These are phyloP conservation scores for Omphalea diandra DNA, from an alignment of 441 rosid genomes.

Conservation along the genomic window DNA sequence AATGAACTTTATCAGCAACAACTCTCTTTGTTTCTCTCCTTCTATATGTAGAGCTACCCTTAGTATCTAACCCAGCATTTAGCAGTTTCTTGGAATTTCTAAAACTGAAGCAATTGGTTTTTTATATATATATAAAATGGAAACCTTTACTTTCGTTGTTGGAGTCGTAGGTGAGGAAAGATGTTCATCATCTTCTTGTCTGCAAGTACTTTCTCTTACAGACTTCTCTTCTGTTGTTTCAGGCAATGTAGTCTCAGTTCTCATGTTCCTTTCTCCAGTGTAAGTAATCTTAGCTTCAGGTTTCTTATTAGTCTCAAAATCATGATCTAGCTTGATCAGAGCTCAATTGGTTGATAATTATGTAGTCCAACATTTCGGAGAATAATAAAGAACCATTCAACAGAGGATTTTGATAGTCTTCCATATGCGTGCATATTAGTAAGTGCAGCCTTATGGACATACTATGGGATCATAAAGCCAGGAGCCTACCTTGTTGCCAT, in stretches of 20 bases:
- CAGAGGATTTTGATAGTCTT: constrained; percentile 70
- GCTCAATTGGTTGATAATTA: not conserved
- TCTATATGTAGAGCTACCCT: not conserved
- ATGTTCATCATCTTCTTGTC: not conserved
- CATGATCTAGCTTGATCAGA: too few relatives aligned
- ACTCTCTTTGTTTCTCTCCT: not conserved
- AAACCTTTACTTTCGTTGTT: constrained; percentile 37
- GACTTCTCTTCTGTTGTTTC: constrained; percentile 26
- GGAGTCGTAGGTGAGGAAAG: constrained; percentile 49
- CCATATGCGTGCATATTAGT: constrained; percentile 75
- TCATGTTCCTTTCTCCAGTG: constrained; percentile 80
- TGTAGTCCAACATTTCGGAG: constrained; percentile 59
- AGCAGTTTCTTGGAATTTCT: not conserved
- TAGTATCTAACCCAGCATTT: not conserved
- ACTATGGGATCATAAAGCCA: constrained; percentile 71
- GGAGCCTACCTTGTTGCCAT: constrained; percentile 65
- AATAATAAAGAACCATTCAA: constrained; percentile 50
- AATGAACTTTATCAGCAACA: not conserved
- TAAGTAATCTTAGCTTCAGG: too few relatives aligned
- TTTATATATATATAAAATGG: constrained; percentile 44
- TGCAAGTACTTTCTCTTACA: not conserved
- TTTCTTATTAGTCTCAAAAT: too few relatives aligned
- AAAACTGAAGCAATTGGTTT: not conserved
- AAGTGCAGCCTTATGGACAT: constrained; percentile 66
- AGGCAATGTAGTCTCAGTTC: constrained; percentile 71